phyloP scores from a whole-genome alignment of 1,284 basidiomycete species.

The Ustilago loliicola region DNA sequence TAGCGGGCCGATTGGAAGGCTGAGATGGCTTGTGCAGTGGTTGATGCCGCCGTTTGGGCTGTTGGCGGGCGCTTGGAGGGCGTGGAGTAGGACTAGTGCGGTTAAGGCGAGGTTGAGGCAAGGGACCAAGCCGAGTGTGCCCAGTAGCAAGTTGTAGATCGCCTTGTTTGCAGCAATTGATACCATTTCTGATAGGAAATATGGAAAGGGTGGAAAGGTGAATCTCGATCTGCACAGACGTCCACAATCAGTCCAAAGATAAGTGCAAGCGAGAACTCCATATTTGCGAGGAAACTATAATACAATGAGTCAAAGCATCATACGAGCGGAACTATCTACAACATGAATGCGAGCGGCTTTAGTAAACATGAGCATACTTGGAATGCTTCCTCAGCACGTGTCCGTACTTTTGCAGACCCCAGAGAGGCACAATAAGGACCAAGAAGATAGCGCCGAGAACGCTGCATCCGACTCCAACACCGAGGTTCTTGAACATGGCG shows the following conservation, averaged over 20 bases:
- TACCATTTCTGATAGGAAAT: slow-evolving; percentile 1
- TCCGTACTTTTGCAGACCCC: slow-evolving; percentile 49
- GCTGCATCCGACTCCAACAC: slow-evolving; percentile 42
- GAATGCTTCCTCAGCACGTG: slow-evolving; percentile 41
- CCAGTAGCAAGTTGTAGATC: slow-evolving; percentile 32
- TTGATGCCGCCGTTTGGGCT: slow-evolving; percentile 82
- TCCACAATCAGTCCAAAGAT: too few species aligned
- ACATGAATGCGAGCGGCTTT: neutral
- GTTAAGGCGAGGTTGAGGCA: slow-evolving; percentile 33
- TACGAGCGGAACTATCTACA: neutral
- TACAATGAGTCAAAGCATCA: neutral
- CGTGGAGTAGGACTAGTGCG: slow-evolving; percentile 21
- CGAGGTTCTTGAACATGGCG: slow-evolving; percentile 49
- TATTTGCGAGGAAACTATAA: neutral
- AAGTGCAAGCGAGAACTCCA: slow-evolving; percentile 7
- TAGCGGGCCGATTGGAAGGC: slow-evolving; percentile 74
- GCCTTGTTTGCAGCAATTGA: neutral
- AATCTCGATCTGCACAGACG: too few species aligned
- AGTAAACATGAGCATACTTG: slow-evolving; percentile 57
- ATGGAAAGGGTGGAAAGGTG: too few species aligned
- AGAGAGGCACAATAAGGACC: slow-evolving; percentile 40
- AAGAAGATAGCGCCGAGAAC: slow-evolving; percentile 44
- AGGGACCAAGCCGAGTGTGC: slow-evolving; percentile 18
- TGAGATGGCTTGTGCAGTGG: slow-evolving; percentile 81
- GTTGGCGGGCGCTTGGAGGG: slow-evolving; percentile 66